Percentiles rank a stretch among this genome's conserved stretches.
phyloP scores from a whole-genome alignment of 495 filamentous ascomycete species.

The Pyrenula massariospora region DNA sequence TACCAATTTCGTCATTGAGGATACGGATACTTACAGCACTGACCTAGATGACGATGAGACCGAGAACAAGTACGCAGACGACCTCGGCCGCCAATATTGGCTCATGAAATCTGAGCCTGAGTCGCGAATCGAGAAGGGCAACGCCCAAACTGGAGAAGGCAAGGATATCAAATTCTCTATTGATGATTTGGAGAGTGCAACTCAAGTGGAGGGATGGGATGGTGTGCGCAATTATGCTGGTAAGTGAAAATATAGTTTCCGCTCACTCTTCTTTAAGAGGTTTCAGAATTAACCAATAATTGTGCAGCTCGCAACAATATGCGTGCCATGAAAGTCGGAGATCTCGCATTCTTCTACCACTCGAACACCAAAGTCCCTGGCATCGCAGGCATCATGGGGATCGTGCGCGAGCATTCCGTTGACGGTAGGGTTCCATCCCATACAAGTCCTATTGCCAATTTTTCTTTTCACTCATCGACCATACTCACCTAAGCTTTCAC shows the following conservation, averaged over 20 bases:
- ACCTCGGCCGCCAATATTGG: slow-evolving; percentile 51
- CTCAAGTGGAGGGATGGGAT: slow-evolving; percentile 78
- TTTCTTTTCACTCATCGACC: slow-evolving; percentile 6
- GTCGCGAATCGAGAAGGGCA: slow-evolving; percentile 70
- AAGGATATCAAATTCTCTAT: slow-evolving; percentile 88
- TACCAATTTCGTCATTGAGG: background rate
- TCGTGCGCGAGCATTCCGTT: slow-evolving; percentile 67
- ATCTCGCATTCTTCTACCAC: slow-evolving; percentile 94
- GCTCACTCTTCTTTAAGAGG: background rate
- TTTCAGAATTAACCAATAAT: background rate
- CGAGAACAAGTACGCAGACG: slow-evolving; percentile 2
- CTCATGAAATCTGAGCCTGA: slow-evolving; percentile 94
- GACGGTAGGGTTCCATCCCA: too few relatives aligned
- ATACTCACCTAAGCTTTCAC: background rate
- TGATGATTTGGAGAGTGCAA: slow-evolving; percentile 65
- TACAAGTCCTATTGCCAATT: too few relatives aligned
- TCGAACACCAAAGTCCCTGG: slow-evolving; percentile 88
- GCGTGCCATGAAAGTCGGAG: slow-evolving; percentile 79
- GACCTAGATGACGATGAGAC: slow-evolving; percentile 6
- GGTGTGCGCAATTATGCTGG: slow-evolving; percentile 32
- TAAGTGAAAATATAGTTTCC: slow-evolving; percentile 9
- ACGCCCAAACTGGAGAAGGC: too few relatives aligned
- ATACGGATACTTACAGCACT: slow-evolving; percentile 3
- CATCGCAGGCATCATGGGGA: slow-evolving; percentile 87
- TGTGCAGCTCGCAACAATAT: slow-evolving; percentile 68